A percentile compares a stretch with the other conserved stretches of the same genome.
Evolutionary conservation across 2,329 filamentous ascomycete species (phyloP).

Genomic region (Pseudogymnoascus sp.): DNA sequence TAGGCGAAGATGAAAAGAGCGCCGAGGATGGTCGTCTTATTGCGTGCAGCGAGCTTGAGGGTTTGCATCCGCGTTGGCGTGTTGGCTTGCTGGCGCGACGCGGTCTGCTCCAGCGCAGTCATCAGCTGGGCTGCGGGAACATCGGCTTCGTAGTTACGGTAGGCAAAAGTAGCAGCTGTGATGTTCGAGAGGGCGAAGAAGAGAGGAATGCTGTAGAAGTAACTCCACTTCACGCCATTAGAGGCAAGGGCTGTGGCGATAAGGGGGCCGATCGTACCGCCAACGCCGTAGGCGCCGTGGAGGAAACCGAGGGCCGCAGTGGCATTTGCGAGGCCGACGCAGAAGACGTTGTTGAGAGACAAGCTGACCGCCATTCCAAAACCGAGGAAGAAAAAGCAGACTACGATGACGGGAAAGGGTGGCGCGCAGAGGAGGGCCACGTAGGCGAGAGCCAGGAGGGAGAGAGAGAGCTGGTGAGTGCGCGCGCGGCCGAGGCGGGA

Average conservation of each 20-base stretch:
- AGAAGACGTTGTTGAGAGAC: slow-evolving; percentile 53
- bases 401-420: slow-evolving; percentile 61
- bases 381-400: slow-evolving; percentile 62
- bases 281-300: slow-evolving; percentile 62
- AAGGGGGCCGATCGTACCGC: slow-evolving; percentile 60
- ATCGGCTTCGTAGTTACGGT: slow-evolving; percentile 63
- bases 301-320: slow-evolving; percentile 53
- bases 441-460: slow-evolving; percentile 53
- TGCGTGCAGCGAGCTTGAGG: slow-evolving; percentile 28
- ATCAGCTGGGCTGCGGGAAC: slow-evolving; percentile 34
- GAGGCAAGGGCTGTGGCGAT: slow-evolving; percentile 68
- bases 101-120: slow-evolving; percentile 36
- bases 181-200: slow-evolving; percentile 50
- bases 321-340: slow-evolving; percentile 45
- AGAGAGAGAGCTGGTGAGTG: slow-evolving; percentile 52
- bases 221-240: slow-evolving; percentile 53
- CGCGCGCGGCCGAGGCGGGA: slow-evolving; percentile 57
- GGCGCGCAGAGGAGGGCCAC: slow-evolving; percentile 59
- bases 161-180: slow-evolving; percentile 57
- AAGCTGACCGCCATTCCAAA: slow-evolving; percentile 50
- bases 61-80: slow-evolving; percentile 27
- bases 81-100: slow-evolving; percentile 24
- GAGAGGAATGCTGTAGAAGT: slow-evolving; percentile 65
- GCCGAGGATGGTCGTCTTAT: slow-evolving; percentile 57
- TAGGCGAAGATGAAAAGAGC: slow-evolving; percentile 81